Evolutionary conservation across 2,329 filamentous ascomycete genomes (phyloP).

Genomic region (Penicillium sp.): DNA sequence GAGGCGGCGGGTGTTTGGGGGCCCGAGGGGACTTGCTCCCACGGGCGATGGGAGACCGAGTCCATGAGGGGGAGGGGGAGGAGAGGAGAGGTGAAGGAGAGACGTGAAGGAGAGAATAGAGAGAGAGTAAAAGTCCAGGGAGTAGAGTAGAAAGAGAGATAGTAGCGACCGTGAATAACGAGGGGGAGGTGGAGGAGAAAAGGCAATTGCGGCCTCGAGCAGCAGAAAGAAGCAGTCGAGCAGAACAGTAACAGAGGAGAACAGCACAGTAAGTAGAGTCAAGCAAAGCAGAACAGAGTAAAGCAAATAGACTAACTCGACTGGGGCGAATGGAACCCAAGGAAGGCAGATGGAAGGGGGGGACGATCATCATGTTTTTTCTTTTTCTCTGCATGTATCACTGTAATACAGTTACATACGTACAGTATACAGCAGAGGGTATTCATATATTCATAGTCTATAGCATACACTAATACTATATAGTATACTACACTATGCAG

Average conservation of each 20-base stretch:
- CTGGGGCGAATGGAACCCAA: conserved; percentile 2
- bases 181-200: conserved; percentile 7
- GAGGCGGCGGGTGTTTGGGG: conserved; percentile 40
- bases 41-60: conserved; percentile 48
- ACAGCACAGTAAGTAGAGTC: too few species aligned
- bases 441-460: too few species aligned
- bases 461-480: too few species aligned
- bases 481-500: too few species aligned
- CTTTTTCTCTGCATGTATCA: background rate
- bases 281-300: background rate
- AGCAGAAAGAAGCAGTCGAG: background rate
- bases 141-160: background rate
- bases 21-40: conserved; percentile 44
- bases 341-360: conserved; percentile 1
- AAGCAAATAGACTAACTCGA: background rate
- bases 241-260: too few species aligned
- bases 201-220: background rate
- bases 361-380: conserved; percentile 8
- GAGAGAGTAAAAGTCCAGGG: background rate
- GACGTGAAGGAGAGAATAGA: background rate
- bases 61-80: conserved; percentile 39
- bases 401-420: too few species aligned
- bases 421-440: too few species aligned
- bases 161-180: background rate
- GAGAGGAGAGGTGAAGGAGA: conserved; percentile 5